Percentiles rank a stretch among this genome's conserved stretches.
Evolutionary conservation across 78 protist species (phyloP).

Genomic region (Tieghemostelium lacteum): DNA sequence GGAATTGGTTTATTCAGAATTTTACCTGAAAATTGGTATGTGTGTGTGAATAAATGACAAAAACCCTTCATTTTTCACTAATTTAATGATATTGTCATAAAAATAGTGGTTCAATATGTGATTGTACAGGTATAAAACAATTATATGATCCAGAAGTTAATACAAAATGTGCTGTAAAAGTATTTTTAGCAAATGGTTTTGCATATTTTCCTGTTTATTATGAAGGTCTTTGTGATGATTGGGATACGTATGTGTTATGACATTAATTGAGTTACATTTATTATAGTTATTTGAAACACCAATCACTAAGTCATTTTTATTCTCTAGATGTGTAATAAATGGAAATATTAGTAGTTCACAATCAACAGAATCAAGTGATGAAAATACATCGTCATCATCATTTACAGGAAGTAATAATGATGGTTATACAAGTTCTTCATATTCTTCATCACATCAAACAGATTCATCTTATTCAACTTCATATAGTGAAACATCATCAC

Average conservation of each 20-base stretch:
- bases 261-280: no score
- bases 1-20: slow-evolving; percentile 66
- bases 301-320: background rate
- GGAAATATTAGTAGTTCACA: background rate
- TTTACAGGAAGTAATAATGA: background rate
- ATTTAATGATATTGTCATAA: no score
- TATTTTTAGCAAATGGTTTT: slow-evolving; percentile 50
- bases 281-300: background rate
- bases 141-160: slow-evolving; percentile 49
- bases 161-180: slow-evolving; percentile 63
- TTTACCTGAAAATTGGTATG: slow-evolving; percentile 20
- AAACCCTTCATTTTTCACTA: no score
- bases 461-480: no score
- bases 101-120: no score
- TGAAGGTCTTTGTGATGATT: no score
- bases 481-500: no score
- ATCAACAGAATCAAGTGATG: slow-evolving; percentile 3
- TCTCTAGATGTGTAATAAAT: background rate
- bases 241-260: no score
- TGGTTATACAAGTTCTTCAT: background rate
- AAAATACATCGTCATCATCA: background rate
- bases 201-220: no score
- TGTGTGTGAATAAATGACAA: slow-evolving; percentile 1
- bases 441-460: background rate
- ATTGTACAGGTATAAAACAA: no score